Conservation (phyloP, 179 eudicot genomes). For the Actinidia chinensis region DNA sequence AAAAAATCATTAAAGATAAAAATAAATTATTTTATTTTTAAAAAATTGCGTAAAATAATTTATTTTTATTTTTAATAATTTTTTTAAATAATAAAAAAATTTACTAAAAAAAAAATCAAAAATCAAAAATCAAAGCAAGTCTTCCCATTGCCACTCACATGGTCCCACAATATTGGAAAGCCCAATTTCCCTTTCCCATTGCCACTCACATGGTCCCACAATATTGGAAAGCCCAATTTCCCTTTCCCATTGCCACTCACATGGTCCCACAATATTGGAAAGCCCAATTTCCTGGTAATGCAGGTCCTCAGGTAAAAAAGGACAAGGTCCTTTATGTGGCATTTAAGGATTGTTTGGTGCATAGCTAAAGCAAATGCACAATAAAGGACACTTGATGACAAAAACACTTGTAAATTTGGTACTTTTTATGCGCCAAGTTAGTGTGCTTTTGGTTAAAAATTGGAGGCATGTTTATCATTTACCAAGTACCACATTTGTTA, state of each 20-base stretch:
- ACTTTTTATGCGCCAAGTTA: neutral
- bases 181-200: neutral
- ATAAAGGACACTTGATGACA: neutral
- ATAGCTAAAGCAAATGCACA: slow-evolving; percentile 8
- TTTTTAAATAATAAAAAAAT: too few species aligned
- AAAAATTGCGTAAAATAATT: too few species aligned
- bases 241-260: neutral
- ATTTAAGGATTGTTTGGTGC: slow-evolving; percentile 20
- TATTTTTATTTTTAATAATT: too few species aligned
- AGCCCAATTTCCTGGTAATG: neutral
- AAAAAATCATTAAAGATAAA: too few species aligned
- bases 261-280: too few species aligned
- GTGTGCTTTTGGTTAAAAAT: slow-evolving; percentile 15
- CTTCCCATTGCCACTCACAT: neutral
- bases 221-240: neutral
- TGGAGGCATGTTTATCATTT: neutral
- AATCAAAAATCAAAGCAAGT: neutral
- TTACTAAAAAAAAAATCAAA: too few species aligned
- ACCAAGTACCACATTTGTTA: slow-evolving; percentile 18
- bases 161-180: too few species aligned
- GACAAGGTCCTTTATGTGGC: slow-evolving; percentile 28
- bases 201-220: neutral
- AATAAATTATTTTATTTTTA: too few species aligned
- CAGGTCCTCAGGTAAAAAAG: slow-evolving; percentile 8
- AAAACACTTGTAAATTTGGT: neutral